phyloP scores from a whole-genome alignment of 1,284 basidiomycete genomes.

The Somion occarium region DNA sequence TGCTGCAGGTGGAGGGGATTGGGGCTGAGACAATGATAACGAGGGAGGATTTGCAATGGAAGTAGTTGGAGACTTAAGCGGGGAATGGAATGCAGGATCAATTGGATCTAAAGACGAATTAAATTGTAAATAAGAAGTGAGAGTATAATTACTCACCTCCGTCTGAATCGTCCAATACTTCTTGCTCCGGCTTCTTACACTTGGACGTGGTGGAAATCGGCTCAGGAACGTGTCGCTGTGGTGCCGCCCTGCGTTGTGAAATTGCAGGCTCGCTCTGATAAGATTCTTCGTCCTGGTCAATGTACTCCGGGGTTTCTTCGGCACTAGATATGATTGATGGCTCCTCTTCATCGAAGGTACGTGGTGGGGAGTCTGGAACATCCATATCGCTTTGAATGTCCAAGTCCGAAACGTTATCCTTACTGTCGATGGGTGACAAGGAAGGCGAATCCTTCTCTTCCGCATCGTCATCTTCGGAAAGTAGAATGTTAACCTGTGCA shows the following conservation, averaged over 20 bases:
- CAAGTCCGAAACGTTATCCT: slow-evolving; percentile 7
- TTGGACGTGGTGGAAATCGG: background rate
- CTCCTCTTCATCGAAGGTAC: background rate
- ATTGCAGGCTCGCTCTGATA: too few relatives aligned
- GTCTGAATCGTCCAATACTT: slow-evolving; percentile 55
- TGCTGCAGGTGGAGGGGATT: slow-evolving; percentile 8
- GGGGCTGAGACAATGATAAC: slow-evolving; percentile 1
- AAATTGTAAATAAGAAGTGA: slow-evolving; percentile 7
- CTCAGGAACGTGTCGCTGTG: background rate
- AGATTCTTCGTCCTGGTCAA: slow-evolving; percentile 3
- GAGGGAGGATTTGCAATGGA: slow-evolving; percentile 1
- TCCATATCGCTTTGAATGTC: slow-evolving; percentile 6
- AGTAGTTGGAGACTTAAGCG: slow-evolving; percentile 17
- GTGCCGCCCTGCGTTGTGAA: too few relatives aligned
- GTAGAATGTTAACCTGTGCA: background rate
- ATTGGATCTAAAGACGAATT: slow-evolving; percentile 49
- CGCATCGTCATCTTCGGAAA: slow-evolving; percentile 3
- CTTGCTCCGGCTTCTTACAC: slow-evolving; percentile 24
- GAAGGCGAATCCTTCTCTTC: slow-evolving; percentile 8
- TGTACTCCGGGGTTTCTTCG: too few relatives aligned
- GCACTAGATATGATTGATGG: too few relatives aligned
- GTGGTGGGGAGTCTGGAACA: slow-evolving; percentile 1
- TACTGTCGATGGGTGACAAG: slow-evolving; percentile 2
- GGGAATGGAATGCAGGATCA: slow-evolving; percentile 54
- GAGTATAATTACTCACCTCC: slow-evolving; percentile 40